These are phyloP conservation scores for Epichloe amarillans DNA, from an alignment of 2,329 filamentous ascomycete species.

Conservation along the genomic window DNA sequence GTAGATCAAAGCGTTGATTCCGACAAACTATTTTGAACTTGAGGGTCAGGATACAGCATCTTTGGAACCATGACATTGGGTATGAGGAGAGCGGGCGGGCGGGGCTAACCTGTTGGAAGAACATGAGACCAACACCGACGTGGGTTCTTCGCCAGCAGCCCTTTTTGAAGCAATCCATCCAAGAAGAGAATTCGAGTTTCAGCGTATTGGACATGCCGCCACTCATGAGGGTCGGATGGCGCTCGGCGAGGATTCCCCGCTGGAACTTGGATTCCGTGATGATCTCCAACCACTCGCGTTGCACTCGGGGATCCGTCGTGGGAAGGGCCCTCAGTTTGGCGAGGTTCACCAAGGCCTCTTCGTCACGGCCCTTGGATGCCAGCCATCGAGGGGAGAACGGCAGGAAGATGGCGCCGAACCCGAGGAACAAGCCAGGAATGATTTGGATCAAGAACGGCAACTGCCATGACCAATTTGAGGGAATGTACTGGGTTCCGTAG, in stretches of 20 bases:
- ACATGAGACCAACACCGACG: slow-evolving; percentile 38
- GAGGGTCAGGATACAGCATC: not conserved
- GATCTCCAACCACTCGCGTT: slow-evolving; percentile 14
- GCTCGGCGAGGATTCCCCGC: slow-evolving; percentile 16
- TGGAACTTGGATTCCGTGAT: slow-evolving; percentile 14
- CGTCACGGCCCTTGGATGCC: slow-evolving; percentile 12
- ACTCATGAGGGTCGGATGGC: slow-evolving; percentile 22
- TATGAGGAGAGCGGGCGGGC: not conserved
- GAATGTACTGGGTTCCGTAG: slow-evolving; percentile 16
- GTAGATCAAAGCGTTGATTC: slow-evolving; percentile 36
- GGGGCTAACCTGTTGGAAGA: slow-evolving; percentile 39
- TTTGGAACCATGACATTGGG: too few species aligned
- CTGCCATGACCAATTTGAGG: slow-evolving; percentile 15
- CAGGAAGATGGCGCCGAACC: slow-evolving; percentile 12
- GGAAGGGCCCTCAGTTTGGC: slow-evolving; percentile 13
- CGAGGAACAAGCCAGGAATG: slow-evolving; percentile 13
- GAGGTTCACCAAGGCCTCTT: slow-evolving; percentile 12
- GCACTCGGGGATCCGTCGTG: slow-evolving; percentile 10
- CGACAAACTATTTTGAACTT: slow-evolving; percentile 9
- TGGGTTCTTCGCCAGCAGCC: slow-evolving; percentile 31
- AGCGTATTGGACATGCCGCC: slow-evolving; percentile 21
- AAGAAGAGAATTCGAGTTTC: slow-evolving; percentile 33
- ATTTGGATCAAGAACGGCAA: slow-evolving; percentile 18
- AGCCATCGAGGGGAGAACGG: slow-evolving; percentile 18
- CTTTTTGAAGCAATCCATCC: slow-evolving; percentile 35